Percentiles rank a stretch among this genome's conserved stretches.
phyloP scores from a whole-genome alignment of 148 eudicot genomes.

The Pouteria glomerata region DNA sequence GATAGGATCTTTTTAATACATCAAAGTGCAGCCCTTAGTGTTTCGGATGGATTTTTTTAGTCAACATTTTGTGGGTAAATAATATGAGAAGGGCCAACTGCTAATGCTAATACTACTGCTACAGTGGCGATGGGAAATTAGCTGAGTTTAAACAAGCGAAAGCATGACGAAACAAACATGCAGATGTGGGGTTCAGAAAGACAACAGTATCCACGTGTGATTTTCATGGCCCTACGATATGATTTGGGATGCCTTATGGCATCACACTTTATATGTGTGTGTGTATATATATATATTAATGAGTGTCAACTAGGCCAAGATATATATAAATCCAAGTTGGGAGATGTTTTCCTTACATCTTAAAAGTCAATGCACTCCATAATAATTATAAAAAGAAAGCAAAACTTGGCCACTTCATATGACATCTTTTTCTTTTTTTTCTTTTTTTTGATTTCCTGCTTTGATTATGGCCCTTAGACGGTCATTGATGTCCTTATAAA shows the following conservation, averaged over 20 bases:
- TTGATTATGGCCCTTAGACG: constrained; percentile 17
- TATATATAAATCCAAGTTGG: constrained; percentile 20
- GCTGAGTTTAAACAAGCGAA: constrained; percentile 36
- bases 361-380: constrained; percentile 30
- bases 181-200: constrained; percentile 17
- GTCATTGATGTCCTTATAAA: not conserved
- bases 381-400: constrained; percentile 10
- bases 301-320: constrained; percentile 28
- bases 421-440: too few species aligned
- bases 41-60: constrained; percentile 1
- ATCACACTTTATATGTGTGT: not conserved
- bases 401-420: constrained; percentile 16
- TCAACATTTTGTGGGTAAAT: not conserved
- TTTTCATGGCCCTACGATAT: not conserved
- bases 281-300: too few species aligned
- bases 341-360: constrained; percentile 8
- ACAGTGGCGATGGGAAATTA: not conserved
- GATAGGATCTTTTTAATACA: constrained; percentile 3
- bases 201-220: constrained; percentile 27
- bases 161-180: constrained; percentile 58
- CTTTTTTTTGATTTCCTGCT: constrained; percentile 14
- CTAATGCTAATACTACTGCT: too few species aligned
- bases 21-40: constrained; percentile 25
- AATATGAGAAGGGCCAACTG: not conserved
- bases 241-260: not conserved